These are phyloP conservation scores for Phaeotremella skinneri DNA, from an alignment of 768 basidiomycete species.

Conservation along the genomic window DNA sequence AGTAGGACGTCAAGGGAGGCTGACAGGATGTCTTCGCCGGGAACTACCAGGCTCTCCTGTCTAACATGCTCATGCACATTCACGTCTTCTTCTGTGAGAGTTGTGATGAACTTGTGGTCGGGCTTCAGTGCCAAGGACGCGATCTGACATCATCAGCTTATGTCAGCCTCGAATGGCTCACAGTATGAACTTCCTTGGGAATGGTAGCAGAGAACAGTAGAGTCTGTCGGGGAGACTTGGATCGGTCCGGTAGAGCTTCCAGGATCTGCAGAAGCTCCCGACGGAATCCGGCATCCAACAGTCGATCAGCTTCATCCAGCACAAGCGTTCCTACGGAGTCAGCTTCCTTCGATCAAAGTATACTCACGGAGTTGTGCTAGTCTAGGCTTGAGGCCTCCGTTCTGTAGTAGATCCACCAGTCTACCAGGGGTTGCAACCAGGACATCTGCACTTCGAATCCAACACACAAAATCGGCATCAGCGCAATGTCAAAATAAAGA, in stretches of 20 bases:
- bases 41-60: constrained; percentile 55
- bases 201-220: constrained; percentile 57
- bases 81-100: constrained; percentile 60
- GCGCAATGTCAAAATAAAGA: neutral
- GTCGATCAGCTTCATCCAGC: constrained; percentile 55
- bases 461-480: constrained; percentile 3
- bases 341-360: constrained; percentile 1
- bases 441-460: constrained; percentile 37
- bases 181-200: constrained; percentile 52
- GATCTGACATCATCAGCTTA: constrained; percentile 49
- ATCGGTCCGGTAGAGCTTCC: constrained; percentile 26
- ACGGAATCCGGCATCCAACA: constrained; percentile 54
- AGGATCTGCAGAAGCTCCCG: constrained; percentile 48
- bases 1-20: constrained; percentile 41
- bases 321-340: constrained; percentile 48
- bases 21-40: constrained; percentile 55
- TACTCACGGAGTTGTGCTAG: constrained; percentile 52
- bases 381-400: constrained; percentile 51
- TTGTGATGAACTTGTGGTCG: constrained; percentile 58
- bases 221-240: constrained; percentile 51
- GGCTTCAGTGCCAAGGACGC: constrained; percentile 50
- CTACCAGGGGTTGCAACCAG: constrained; percentile 55
- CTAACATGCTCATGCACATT: constrained; percentile 65
- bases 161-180: constrained; percentile 10
- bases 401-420: constrained; percentile 52